Evolutionary conservation across 129 eudicot species (phyloP).

Genomic region (Tagetes erecta): DNA sequence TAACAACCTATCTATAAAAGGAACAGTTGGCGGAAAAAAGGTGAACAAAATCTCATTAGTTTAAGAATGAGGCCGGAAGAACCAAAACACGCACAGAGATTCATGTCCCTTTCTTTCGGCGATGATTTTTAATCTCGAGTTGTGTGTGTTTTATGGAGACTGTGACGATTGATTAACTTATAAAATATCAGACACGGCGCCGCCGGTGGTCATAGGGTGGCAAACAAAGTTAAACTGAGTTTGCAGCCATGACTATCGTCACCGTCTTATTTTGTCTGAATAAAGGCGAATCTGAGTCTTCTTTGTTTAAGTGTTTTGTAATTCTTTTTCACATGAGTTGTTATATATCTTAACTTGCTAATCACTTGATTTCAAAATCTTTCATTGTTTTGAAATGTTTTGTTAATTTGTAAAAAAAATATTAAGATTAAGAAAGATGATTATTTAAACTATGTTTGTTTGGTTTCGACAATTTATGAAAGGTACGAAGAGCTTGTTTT

Average conservation of each 20-base stretch:
- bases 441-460: no score
- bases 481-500: no score
- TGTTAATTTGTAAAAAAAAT: no score
- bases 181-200: conserved; percentile 20
- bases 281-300: conserved; percentile 42
- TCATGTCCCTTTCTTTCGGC: neutral
- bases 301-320: neutral
- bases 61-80: conserved; percentile 27
- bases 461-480: no score
- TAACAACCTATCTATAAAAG: neutral
- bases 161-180: conserved; percentile 31
- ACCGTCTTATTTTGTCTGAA: conserved; percentile 18
- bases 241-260: conserved; percentile 29
- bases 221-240: conserved; percentile 10
- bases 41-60: conserved; percentile 19
- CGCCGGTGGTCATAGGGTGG: conserved; percentile 31
- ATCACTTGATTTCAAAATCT: no score
- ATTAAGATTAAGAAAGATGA: no score
- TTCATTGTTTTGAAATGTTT: no score
- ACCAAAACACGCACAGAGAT: conserved; percentile 11
- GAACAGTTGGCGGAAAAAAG: neutral
- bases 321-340: neutral
- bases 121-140: conserved; percentile 19
- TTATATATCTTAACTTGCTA: no score
- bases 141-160: conserved; percentile 27